Evolutionary conservation across 441 rosid genomes (phyloP), one percentile per base, ranked within the genome.

Genomic region (Erodium texanum): DNA sequence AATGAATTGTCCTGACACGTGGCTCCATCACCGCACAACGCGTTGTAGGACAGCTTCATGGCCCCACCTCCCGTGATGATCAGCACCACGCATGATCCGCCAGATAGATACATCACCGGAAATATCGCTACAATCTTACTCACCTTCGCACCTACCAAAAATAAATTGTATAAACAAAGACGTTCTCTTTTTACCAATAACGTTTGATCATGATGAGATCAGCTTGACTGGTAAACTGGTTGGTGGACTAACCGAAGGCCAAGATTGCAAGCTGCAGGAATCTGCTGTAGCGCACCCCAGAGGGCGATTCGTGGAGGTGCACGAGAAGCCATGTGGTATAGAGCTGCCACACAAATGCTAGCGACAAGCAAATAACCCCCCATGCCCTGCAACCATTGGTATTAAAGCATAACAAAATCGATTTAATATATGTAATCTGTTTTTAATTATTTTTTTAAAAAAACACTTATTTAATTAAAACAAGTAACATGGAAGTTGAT

Each of bases 101-200:
- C 87, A 0, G 91, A 86, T 12, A 86, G 72, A 59, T 84, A 86
- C 89, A 86, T 82, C 7, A 82, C 82, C 0, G 91, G 91, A 29
- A 84, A 83, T 32, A 86, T 62, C 1, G 76, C 81, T 0, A 85
- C 71, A 38, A 81, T 7, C 16, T 85, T 87, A 38, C 92, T 89
- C 2, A 81, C 56, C 70, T 69, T 81, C 22, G 71, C 79, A 50
- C 92, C 88, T 87, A 16, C 7, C 2, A 19, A 4, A 36, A 34
- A n/a, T 12, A 27, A 27, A 27, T 1, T n/a, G n/a, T n/a, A n/a
- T n/a, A n/a, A n/a, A n/a, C n/a, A 27, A 27, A 27, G 29, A 27
- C 29, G 1, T 4, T 27, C 29, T n/a, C n/a, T n/a, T 27, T 27
- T 27, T 27, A 27, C 4, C 4, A 4, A 27, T 4, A 27, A 27